Conservation (phyloP, 1,284 basidiomycete genomes). For the Rugosomyces carneus region DNA sequence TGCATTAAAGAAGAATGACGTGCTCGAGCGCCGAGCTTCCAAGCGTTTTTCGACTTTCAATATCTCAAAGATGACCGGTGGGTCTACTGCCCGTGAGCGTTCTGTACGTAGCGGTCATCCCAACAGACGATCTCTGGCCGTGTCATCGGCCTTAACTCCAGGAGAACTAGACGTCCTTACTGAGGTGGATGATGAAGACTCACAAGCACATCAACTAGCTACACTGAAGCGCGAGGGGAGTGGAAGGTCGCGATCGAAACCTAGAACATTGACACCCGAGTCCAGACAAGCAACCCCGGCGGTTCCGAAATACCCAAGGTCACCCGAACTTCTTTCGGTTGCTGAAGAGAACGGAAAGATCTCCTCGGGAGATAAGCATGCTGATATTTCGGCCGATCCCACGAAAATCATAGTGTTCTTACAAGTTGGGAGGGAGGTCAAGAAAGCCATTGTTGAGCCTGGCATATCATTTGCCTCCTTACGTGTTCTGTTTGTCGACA, state of each 20-base stretch:
- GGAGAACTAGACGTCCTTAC: conserved; percentile 65
- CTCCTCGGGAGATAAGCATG: conserved; percentile 17
- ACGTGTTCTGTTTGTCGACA: conserved; percentile 89
- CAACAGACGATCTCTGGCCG: conserved; percentile 64
- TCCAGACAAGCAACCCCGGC: conserved; percentile 33
- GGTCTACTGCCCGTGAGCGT: conserved; percentile 39
- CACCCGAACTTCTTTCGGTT: conserved; percentile 23
- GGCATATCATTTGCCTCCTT: conserved; percentile 68
- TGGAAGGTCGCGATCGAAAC: conserved; percentile 20
- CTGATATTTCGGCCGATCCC: conserved; percentile 21
- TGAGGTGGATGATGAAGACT: conserved; percentile 60
- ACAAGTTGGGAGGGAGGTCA: conserved; percentile 89
- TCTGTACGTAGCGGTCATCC: conserved; percentile 34
- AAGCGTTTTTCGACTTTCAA: conserved; percentile 97
- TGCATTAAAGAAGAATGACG: conserved; percentile 82
- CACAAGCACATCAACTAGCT: conserved; percentile 6
- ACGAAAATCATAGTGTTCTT: conserved; percentile 72
- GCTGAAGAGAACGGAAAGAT: conserved; percentile 10
- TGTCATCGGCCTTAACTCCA: conserved; percentile 52
- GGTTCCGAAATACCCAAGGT: conserved; percentile 39
- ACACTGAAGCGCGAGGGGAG: conserved; percentile 20
- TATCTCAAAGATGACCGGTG: conserved; percentile 88
- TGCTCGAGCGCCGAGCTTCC: conserved; percentile 86
- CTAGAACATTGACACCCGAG: conserved; percentile 33
- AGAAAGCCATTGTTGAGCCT: conserved; percentile 76